Base-by-base conservation (phyloP, 1,284 basidiomycete species). In the Flammula alnicola region DNA sequence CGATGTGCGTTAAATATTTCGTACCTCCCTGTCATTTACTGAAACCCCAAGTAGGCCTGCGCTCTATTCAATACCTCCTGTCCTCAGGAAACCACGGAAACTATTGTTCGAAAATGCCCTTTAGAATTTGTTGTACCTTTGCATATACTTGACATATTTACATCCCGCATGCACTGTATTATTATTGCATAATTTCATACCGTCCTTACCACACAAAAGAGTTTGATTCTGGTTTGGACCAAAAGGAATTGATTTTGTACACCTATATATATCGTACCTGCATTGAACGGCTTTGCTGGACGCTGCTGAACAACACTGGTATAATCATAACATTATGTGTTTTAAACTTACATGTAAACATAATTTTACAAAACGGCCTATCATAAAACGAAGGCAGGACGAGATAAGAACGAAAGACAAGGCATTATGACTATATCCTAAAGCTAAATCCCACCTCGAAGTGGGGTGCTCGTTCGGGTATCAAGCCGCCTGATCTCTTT, bases 401-500 rank as follows among this genome's bases (percentile, higher is more conserved):
- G n/a, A n/a, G 26, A 11, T 12, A 8, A 23, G 38, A 14, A 27
- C 6, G 23, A 27, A 17, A 42, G 10, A 35, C 14, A 45, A 30
- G 16, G 33, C 9, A 4, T 23, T 19, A 33, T 16, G 16, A 32
- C 14, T 20, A 40, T 10, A 47, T 17, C 19, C 29, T 29, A 41
- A 32, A 27, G 31, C 33, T 19, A 46, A 31, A 47, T 16, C 11
- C 50, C 39, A 26, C 54, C 50, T 19, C 61, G 56, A 40, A 61
- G 58, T 17, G 88, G 87, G 4, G 87, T 86, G 58, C 83, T 87
- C 55, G 83, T 86, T 49, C 88, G 76, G 48, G 81, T 84, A 67
- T 91, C 88, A 56, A 91, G 73, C 55, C 88, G 76, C 45, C 80
- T 75, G 74, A 91, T 88, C 68, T 91, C 88, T 55, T 83, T 83